Evolutionary conservation across 2,329 filamentous ascomycete genomes (phyloP), one percentile per base, ranked within the genome.

Genomic region (Diaporthe sp.): DNA sequence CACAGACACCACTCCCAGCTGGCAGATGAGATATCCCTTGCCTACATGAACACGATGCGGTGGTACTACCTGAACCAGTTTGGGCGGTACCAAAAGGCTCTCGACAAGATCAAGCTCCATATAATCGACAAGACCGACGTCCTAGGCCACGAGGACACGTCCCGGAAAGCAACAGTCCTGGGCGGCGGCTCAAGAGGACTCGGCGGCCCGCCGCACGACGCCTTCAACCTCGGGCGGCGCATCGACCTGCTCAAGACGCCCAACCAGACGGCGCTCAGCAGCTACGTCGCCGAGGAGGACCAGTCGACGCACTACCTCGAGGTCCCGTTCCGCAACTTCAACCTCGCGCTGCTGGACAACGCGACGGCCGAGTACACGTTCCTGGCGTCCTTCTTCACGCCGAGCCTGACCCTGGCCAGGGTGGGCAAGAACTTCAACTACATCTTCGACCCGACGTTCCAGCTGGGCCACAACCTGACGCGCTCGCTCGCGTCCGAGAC

Each of bases 31-130:
- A 98, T 99, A 78, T 92, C 92, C 12, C 94, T 95, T 82, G 97
- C 97, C 4, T 99, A 99, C 81, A 93, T 97, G 86, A 98, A 98
- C 83, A 99, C 97, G 0, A 99, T 99, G 95, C 92, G 95, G 72
- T 99, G 97, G 97, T 99, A 99, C 82, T 98, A 98, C 82, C 86
- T 94, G 72, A 97, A 94, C 78, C 95, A 98, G 83, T 99, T 99
- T 82, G 92, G 91, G 4, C 92, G 96, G 46, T 99, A 99, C 83
- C 92, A 94, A 78, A 92, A 93, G 79, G 93, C 97, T 0, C 88
- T 99, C 8, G 93, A 94, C 73, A 97, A 95, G 83, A 89, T 99
- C 76, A 96, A 94, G 81, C 84, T 98, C 3, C 95, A 98, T 81
- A 84, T 89, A 6, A 88, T 98, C 75, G 96, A 98, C 81, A 95